A percentile compares a stretch with the other conserved stretches of the same genome.
Conservation (phyloP, 2,329 filamentous ascomycete species). For the Tolypocladium ophioglossoides region DNA sequence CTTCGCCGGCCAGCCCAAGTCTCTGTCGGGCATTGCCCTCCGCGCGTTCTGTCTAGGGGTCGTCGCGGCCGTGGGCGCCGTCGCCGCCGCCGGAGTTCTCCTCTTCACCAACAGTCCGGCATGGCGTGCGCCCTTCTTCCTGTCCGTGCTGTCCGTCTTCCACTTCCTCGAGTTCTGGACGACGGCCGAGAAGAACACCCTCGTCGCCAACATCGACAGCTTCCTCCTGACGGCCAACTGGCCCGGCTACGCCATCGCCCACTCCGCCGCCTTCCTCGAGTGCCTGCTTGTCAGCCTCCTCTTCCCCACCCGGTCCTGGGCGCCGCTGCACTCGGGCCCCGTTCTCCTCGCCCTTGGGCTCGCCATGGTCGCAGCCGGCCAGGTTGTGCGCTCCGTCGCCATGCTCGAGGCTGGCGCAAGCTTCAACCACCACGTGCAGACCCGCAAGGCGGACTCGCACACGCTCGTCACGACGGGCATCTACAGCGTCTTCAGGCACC, state of each 20-base stretch:
- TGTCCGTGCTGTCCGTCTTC: conserved; percentile 62
- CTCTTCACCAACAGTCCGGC: conserved; percentile 31
- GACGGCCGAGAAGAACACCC: conserved; percentile 75
- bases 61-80: conserved; percentile 25
- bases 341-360: conserved; percentile 48
- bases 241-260: conserved; percentile 72
- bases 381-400: conserved; percentile 65
- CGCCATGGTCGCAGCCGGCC: conserved; percentile 55
- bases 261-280: conserved; percentile 64
- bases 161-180: conserved; percentile 96
- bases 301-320: conserved; percentile 38
- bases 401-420: conserved; percentile 85
- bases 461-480: conserved; percentile 74
- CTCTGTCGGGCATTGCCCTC: conserved; percentile 48
- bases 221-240: conserved; percentile 85
- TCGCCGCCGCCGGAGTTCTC: conserved; percentile 20
- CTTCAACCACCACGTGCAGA: conserved; percentile 84
- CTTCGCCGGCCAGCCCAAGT: conserved; percentile 39
- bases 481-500: conserved; percentile 69
- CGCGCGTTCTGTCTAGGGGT: conserved; percentile 45
- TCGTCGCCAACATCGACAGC: conserved; percentile 57
- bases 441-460: conserved; percentile 57
- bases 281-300: conserved; percentile 50
- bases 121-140: conserved; percentile 58
- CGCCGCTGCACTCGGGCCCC: conserved; percentile 31